Conservation (phyloP, 345 rosid genomes). For the Hibiscus mutabilis region DNA sequence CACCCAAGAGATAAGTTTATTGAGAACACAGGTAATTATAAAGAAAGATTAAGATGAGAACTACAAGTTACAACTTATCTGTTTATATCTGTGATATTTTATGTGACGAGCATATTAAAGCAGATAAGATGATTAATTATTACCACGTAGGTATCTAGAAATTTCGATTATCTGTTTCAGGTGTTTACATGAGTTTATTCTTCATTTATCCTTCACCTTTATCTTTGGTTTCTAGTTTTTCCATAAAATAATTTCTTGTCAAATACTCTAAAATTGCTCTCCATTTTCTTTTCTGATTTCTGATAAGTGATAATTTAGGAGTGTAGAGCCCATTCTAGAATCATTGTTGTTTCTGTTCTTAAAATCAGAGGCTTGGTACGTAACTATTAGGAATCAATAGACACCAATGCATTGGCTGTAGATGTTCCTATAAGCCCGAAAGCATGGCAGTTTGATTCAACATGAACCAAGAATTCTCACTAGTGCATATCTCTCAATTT, state of each 20-base stretch:
- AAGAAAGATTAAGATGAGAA: not conserved
- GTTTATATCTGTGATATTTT: not conserved
- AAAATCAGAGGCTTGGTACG: not conserved
- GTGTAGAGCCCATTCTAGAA: not conserved
- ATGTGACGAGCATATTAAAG: not conserved
- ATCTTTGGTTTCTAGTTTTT: not conserved
- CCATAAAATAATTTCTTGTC: not conserved
- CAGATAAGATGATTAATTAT: not conserved
- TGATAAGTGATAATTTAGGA: not conserved
- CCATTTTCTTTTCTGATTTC: not conserved
- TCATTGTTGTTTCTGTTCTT: not conserved
- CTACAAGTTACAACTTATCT: not conserved
- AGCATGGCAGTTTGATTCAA: not conserved
- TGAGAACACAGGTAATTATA: conserved; percentile 56
- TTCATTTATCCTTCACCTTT: not conserved
- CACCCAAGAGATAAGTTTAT: conserved; percentile 41
- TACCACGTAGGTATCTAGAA: not conserved
- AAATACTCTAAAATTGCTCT: not conserved
- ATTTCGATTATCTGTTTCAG: not conserved
- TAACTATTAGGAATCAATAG: not conserved
- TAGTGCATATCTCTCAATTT: not conserved
- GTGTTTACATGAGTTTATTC: not conserved
- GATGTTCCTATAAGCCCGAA: not conserved
- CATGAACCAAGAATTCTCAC: not conserved
- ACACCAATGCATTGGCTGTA: not conserved